phyloP scores from a whole-genome alignment of 2,329 filamentous ascomycete genomes.

The Paracamarosporium sp. region DNA sequence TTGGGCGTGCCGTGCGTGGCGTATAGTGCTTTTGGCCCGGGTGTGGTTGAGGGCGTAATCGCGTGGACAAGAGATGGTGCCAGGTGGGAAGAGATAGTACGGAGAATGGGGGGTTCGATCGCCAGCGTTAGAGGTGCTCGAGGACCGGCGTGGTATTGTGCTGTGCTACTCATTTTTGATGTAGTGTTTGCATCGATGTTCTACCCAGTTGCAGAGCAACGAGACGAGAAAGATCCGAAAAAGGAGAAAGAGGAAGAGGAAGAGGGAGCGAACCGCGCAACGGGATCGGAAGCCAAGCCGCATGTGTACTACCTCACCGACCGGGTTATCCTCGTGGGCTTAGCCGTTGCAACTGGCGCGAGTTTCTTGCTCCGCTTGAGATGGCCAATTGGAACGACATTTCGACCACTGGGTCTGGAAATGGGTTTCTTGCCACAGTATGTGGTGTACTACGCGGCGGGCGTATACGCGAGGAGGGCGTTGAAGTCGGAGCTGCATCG shows the following conservation, averaged over 20 bases:
- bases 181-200: conserved; percentile 6
- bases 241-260: not conserved
- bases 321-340: not conserved
- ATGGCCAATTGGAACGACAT: conserved; percentile 15
- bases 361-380: conserved; percentile 16
- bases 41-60: conserved; percentile 6
- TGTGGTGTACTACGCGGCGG: conserved; percentile 19
- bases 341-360: not conserved
- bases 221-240: too few species aligned
- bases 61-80: conserved; percentile 1
- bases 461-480: conserved; percentile 11
- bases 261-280: not conserved
- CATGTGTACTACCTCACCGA: not conserved
- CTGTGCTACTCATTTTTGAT: conserved; percentile 24
- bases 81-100: not conserved
- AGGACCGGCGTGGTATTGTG: conserved; percentile 29
- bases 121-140: conserved; percentile 16
- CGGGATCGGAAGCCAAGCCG: not conserved
- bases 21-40: conserved; percentile 12
- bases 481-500: not conserved
- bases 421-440: conserved; percentile 25
- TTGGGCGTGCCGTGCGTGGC: conserved; percentile 23
- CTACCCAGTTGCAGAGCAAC: too few species aligned
- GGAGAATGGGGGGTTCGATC: conserved; percentile 5
- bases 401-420: conserved; percentile 15